Conservation (phyloP, 2,329 filamentous ascomycete species). For the Fusarium sambucinum region DNA sequence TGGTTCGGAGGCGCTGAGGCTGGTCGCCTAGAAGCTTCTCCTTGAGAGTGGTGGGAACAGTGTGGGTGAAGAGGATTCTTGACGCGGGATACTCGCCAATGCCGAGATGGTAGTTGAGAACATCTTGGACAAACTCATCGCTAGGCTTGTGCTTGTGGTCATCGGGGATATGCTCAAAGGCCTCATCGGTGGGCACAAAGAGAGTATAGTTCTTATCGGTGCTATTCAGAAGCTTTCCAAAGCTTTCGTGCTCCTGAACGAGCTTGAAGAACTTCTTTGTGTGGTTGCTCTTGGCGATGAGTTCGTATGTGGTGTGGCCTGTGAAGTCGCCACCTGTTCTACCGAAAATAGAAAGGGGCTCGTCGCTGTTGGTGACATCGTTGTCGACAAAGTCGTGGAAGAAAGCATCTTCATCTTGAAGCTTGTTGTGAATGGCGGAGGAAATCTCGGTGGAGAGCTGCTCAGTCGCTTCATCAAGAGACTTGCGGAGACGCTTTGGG, state of each 20-base stretch:
- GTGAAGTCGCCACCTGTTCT: constrained; percentile 54
- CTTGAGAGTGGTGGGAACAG: constrained; percentile 76
- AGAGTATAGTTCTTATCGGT: constrained; percentile 81
- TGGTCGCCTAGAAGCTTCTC: constrained; percentile 70
- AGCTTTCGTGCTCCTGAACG: constrained; percentile 77
- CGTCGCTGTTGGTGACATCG: background rate
- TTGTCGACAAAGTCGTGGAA: background rate
- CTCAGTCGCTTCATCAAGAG: constrained; percentile 32
- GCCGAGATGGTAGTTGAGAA: constrained; percentile 82
- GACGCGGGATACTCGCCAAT: constrained; percentile 74
- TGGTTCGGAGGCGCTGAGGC: constrained; percentile 78
- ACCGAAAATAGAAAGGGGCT: constrained; percentile 5
- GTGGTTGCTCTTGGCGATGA: constrained; percentile 80
- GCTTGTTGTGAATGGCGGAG: constrained; percentile 20
- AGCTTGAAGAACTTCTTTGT: constrained; percentile 81
- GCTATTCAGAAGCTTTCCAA: constrained; percentile 80
- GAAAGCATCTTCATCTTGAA: constrained; percentile 23
- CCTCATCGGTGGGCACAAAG: constrained; percentile 82
- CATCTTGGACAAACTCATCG: constrained; percentile 75
- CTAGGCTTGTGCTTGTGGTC: constrained; percentile 67
- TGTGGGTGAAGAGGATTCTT: constrained; percentile 76
- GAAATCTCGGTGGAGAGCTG: constrained; percentile 32
- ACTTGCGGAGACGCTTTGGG: constrained; percentile 9
- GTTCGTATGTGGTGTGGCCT: constrained; percentile 82
- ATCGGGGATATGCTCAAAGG: constrained; percentile 73